These are phyloP conservation scores for Daldinia bambusicola DNA, from an alignment of 495 filamentous ascomycete species.

Conservation along the genomic window DNA sequence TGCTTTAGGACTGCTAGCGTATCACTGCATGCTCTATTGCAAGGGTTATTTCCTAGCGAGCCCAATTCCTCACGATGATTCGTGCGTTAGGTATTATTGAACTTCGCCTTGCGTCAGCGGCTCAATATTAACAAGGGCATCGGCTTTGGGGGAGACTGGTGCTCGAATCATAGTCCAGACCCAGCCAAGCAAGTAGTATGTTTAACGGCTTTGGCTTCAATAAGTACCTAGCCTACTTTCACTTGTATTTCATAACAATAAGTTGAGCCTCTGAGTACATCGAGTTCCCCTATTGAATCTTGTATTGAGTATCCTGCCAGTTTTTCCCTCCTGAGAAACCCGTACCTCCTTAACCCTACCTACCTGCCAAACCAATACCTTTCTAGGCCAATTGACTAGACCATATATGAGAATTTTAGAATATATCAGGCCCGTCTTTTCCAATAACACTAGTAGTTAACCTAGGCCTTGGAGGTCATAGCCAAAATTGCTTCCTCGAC, in stretches of 20 bases:
- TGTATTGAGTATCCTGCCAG: background rate
- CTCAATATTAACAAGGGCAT: background rate
- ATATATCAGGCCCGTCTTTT: background rate
- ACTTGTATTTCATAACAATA: background rate
- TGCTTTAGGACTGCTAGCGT: background rate
- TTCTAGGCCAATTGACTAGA: too few relatives aligned
- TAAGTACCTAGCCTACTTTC: background rate
- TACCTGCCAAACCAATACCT: too few relatives aligned
- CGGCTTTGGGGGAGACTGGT: background rate
- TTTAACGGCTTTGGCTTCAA: background rate
- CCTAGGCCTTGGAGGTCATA: conserved; percentile 2
- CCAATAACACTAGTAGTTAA: background rate
- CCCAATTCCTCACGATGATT: background rate
- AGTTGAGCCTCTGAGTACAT: background rate
- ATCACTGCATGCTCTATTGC: background rate
- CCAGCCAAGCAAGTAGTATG: background rate
- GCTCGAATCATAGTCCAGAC: background rate
- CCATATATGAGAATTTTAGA: background rate
- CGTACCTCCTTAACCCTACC: background rate
- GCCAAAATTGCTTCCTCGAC: conserved; percentile 61
- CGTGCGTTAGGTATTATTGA: background rate
- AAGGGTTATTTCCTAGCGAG: background rate
- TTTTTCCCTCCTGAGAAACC: background rate
- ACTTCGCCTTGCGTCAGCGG: conserved; percentile 1
- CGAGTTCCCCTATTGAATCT: background rate